A percentile compares a stretch with the other conserved stretches of the same genome.
These are phyloP conservation scores for Talaromyces atroroseus DNA, from an alignment of 2,329 filamentous ascomycete species.

Conservation along the genomic window DNA sequence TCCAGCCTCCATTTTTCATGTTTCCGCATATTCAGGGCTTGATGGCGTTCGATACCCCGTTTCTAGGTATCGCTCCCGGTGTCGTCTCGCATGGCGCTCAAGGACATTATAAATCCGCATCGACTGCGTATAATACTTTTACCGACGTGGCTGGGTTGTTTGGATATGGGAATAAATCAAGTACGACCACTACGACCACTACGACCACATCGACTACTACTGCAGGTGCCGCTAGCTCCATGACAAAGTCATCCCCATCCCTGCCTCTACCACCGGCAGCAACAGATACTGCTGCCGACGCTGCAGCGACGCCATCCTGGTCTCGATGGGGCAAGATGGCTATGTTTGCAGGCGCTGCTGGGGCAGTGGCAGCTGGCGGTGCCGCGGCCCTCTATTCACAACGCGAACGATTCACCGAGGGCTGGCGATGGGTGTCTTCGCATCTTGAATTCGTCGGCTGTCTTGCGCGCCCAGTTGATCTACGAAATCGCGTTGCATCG, in stretches of 20 bases:
- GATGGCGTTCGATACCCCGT: constrained; percentile 91
- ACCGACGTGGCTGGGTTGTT: constrained; percentile 59
- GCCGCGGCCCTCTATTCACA: constrained; percentile 82
- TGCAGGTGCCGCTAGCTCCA: constrained; percentile 9
- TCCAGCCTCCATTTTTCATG: constrained; percentile 54
- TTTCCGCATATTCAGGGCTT: constrained; percentile 90
- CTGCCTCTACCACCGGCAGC: constrained; percentile 28
- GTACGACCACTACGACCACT: constrained; percentile 11
- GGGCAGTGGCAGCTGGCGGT: constrained; percentile 73
- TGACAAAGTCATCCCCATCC: constrained; percentile 20
- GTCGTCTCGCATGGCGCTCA: constrained; percentile 61
- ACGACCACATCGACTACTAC: constrained; percentile 17
- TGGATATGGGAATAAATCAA: constrained; percentile 52
- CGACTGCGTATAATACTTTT: constrained; percentile 62
- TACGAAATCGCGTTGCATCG: constrained; percentile 65
- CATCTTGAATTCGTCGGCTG: constrained; percentile 93
- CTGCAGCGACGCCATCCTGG: constrained; percentile 54
- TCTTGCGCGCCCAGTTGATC: constrained; percentile 74
- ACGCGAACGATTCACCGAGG: constrained; percentile 69
- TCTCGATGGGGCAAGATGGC: constrained; percentile 79
- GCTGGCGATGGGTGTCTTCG: constrained; percentile 76
- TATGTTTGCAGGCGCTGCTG: constrained; percentile 75
- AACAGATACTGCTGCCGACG: constrained; percentile 36
- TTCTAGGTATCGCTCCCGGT: constrained; percentile 49
- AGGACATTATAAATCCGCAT: constrained; percentile 71